Base-by-base conservation (phyloP, 2,329 filamentous ascomycete genomes). In the Arthrobotrys entomopaga region DNA sequence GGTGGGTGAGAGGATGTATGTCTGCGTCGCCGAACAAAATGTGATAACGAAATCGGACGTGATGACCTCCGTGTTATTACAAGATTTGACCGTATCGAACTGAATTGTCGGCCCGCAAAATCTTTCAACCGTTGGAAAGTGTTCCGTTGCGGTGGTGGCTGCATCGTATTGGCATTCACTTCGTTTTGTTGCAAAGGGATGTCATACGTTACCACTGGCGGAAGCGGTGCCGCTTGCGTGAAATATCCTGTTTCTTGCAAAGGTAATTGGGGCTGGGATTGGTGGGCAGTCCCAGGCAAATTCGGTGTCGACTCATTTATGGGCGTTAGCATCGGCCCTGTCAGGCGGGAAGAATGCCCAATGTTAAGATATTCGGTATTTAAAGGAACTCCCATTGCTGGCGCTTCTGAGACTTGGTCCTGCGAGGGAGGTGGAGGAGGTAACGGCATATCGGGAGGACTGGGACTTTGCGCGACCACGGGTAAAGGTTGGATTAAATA, bases 281-380 rank as follows among this genome's bases (percentile, higher is more conserved):
- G 29, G 13, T 57, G 53, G 13, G 34, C 34, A 38, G 43, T 59
- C 2, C 16, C 38, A 2, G 49, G 42, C 20, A 67, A 38, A 54
- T 63, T 74, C 7, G 57, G 46, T 53, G 63, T 67, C 4, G 63
- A 74, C 63, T 67, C 70, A 20, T 74, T 74, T 42, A 63, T 67
- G 4, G 56, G 56, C 19, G 70, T 53, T 16, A 67, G 34, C 20
- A 61, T 29, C 22, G 52, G 56, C 16, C 61, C 69, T 67, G 48
- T 29, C 38, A 49, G 19, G 24, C 64, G 70, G 6, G 70, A 58
- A 2, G 40, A 20, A 16, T 66, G 70, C 13, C 57, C 70, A n/a
- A 60, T 50, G 13, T n/a, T 34, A 22, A 61, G 59, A 56, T 29
- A 42, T 8, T 57, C 57, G 15, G 20, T 26, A 24, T 26, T 63